Evolutionary conservation across 1,139 yeast genomes (phyloP).

Genomic region (Saccharomyces hybrid): DNA sequence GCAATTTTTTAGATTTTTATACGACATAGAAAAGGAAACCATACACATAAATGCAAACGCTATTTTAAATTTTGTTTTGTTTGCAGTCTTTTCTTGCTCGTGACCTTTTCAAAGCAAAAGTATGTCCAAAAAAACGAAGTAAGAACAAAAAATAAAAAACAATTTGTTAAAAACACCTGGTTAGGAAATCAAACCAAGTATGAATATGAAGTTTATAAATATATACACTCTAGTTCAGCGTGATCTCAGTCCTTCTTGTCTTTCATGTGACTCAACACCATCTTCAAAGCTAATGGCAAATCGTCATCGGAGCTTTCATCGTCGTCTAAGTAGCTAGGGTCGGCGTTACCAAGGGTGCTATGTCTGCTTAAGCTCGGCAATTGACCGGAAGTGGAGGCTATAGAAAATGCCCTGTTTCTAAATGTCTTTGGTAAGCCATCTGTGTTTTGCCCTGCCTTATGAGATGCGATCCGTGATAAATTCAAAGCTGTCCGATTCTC

Average conservation of each 20-base stretch:
- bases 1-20: not conserved
- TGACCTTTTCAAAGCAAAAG: no score
- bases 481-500: conserved; percentile 5
- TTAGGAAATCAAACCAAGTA: not conserved
- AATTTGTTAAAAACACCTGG: not conserved
- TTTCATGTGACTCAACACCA: conserved; percentile 28
- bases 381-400: conserved; percentile 26
- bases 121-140: no score
- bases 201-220: not conserved
- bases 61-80: not conserved
- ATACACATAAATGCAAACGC: not conserved
- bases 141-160: not conserved
- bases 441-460: conserved; percentile 14
- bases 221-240: not conserved
- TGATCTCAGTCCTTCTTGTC: conserved; percentile 1
- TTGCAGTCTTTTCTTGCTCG: no score
- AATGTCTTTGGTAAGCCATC: conserved; percentile 27
- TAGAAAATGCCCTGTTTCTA: conserved; percentile 32
- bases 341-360: conserved; percentile 30
- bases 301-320: conserved; percentile 39
- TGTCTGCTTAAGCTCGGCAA: conserved; percentile 15
- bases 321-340: conserved; percentile 12
- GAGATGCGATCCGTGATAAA: conserved; percentile 29
- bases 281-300: conserved; percentile 34
- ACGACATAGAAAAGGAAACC: not conserved